Conservation (phyloP, 441 rosid genomes). For the Jatropha multifida region DNA sequence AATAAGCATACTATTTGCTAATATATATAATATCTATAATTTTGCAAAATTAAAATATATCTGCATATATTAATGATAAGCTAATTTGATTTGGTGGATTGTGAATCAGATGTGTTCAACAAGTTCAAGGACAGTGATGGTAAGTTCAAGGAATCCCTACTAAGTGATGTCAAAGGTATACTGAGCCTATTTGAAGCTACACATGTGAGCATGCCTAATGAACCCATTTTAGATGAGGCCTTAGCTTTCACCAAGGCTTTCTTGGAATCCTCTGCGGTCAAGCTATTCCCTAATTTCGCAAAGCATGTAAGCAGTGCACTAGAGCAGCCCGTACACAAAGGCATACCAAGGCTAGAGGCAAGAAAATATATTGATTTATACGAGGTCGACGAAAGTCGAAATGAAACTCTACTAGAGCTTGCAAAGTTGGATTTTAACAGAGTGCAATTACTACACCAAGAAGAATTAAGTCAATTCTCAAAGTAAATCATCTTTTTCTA, state of each 20-base stretch:
- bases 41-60: too few species aligned
- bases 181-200: conserved; percentile 25
- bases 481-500: conserved; percentile 15
- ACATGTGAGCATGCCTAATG: conserved; percentile 13
- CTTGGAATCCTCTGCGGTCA: neutral
- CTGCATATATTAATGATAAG: too few species aligned
- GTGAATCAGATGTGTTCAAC: too few species aligned
- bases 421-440: conserved; percentile 40
- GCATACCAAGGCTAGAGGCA: conserved; percentile 32
- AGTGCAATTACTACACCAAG: conserved; percentile 28
- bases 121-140: too few species aligned
- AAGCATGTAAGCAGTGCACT: conserved; percentile 30
- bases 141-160: too few species aligned
- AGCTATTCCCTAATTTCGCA: conserved; percentile 17
- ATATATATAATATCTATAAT: too few species aligned
- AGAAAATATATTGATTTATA: conserved; percentile 32
- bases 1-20: too few species aligned
- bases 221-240: conserved; percentile 24
- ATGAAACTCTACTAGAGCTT: conserved; percentile 30
- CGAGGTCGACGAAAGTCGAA: conserved; percentile 26
- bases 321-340: conserved; percentile 23
- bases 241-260: conserved; percentile 6
- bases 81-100: too few species aligned
- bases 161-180: too few species aligned
- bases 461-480: conserved; percentile 29